Evolutionary conservation across 495 filamentous ascomycete genomes (phyloP), one percentile per base, ranked within the genome.

Genomic region (Penicillium crystallinum): DNA sequence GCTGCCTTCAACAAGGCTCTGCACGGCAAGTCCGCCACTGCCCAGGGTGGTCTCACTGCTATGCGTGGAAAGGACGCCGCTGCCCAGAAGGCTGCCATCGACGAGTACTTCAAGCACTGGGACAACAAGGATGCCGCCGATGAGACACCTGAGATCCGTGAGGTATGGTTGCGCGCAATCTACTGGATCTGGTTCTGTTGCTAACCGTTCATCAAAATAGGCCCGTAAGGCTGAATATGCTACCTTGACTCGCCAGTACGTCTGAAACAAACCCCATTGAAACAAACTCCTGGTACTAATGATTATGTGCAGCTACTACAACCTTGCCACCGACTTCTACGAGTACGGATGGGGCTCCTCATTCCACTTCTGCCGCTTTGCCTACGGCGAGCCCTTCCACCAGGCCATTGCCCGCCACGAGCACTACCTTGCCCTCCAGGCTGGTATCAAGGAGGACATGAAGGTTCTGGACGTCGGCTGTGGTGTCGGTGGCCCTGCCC

Each of bases 31-130:
- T 89, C 89, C 17, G 77, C 89, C 36, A 68, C 82, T 59, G 79
- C 83, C 15, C 67, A 75, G 23, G 88, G 84, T 60, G 90, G 89
- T 62, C 80, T 97, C 62, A 72, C 79, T 57, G 88, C 93, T 54
- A 89, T 96, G 86, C 74, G 95, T 49, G 77, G 78, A 61, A 98
- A 98, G 75, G 86, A 92, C 70, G 74, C 77, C 45, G 76, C 75
- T 10, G 90, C 93, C 2, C 89, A 97, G 68, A 83, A 91, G 74
- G 82, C 89, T 42, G 92, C 93, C 43, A 82, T 95, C 30, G 91
- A 97, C 63, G 92, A 97, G 72, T 98, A 98, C 77, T 97, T 96
- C 83, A 98, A 97, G 84, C 95, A 96, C 72, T 98, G 92, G 88
- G 93, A 98, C 74, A 89, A 95, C 78, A 93, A 97, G 77, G 69